Base-by-base conservation (phyloP, 345 rosid species). In the Populus davidiana region DNA sequence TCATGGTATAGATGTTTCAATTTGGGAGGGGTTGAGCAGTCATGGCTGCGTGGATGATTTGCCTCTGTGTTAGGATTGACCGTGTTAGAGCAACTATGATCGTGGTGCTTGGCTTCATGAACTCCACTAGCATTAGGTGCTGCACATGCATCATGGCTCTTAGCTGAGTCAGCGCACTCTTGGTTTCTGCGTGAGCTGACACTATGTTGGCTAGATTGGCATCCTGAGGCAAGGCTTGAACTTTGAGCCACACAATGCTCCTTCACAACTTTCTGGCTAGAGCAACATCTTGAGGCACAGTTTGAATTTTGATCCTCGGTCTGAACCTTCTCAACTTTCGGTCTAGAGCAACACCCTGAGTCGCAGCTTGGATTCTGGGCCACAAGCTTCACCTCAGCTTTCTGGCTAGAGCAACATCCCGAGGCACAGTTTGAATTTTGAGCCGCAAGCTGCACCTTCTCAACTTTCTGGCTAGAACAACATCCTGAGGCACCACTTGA, bases 171-270 rank as follows among this genome's bases (percentile, higher is more conserved):
- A n/a, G 31, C 38, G 70, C 75, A 61, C 65, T 70, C 64, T 9
- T 43, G 31, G 8, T 73, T 41, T 10, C 36, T 11, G 17, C 69
- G 44, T 18, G 79, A 54, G 31, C 50, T 69, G 44, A 33, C 35
- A 31, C 39, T 23, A 41, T 0, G 62, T 66, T 67, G 12, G 52
- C 65, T 44, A 25, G 78, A 44, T 21, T 78, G 71, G 52, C 80
- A 68, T 52, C 36, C 59, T 70, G 86, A 72, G 75, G 73, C 75
- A 68, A 79, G 75, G 9, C 23, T 52, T 18, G 75, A 68, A 4
- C 62, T 69, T 35, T 52, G 65, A 71, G 73, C 50, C 38, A 70
- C 49, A 65, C 69, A 70, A 8, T 50, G 56, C 0, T 1, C 36
- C 43, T 73, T 68, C 47, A 61, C 71, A 25, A 69, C 74, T 8